These are phyloP conservation scores for Collybia sp. DNA, from an alignment of 768 basidiomycete species.

Conservation along the genomic window DNA sequence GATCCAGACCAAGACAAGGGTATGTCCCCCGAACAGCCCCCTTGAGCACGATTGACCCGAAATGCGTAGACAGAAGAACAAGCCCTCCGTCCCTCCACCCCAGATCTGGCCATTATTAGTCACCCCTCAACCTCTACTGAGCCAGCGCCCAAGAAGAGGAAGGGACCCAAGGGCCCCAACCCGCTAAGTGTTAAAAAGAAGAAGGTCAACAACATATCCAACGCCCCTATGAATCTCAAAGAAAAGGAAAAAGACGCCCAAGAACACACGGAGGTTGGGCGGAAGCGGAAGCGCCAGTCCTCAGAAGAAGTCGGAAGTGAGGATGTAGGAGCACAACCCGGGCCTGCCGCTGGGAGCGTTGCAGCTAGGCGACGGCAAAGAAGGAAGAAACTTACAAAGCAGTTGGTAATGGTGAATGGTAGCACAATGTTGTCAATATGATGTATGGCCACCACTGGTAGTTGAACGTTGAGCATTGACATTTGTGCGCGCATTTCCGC, in stretches of 20 bases:
- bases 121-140: slow-evolving; percentile 26
- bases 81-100: slow-evolving; percentile 43
- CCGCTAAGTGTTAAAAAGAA: slow-evolving; percentile 93
- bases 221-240: slow-evolving; percentile 5
- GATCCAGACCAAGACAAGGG: slow-evolving; percentile 58
- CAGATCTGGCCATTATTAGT: slow-evolving; percentile 42
- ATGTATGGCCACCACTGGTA: too few species aligned
- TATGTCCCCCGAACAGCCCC: slow-evolving; percentile 17
- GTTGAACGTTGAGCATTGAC: too few species aligned
- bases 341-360: too few species aligned
- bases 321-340: neutral
- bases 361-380: neutral
- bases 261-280: slow-evolving; percentile 36
- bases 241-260: slow-evolving; percentile 33
- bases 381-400: neutral
- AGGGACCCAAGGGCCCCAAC: slow-evolving; percentile 84
- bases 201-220: too few species aligned
- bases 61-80: slow-evolving; percentile 56
- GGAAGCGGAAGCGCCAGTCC: slow-evolving; percentile 14
- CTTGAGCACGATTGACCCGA: neutral
- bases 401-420: too few species aligned
- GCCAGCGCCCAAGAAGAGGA: slow-evolving; percentile 48
- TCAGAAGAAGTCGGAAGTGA: neutral
- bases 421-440: too few species aligned
- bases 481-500: too few species aligned